These are phyloP conservation scores for Beauveria varroae DNA, from an alignment of 2,329 filamentous ascomycete genomes.

Conservation along the genomic window DNA sequence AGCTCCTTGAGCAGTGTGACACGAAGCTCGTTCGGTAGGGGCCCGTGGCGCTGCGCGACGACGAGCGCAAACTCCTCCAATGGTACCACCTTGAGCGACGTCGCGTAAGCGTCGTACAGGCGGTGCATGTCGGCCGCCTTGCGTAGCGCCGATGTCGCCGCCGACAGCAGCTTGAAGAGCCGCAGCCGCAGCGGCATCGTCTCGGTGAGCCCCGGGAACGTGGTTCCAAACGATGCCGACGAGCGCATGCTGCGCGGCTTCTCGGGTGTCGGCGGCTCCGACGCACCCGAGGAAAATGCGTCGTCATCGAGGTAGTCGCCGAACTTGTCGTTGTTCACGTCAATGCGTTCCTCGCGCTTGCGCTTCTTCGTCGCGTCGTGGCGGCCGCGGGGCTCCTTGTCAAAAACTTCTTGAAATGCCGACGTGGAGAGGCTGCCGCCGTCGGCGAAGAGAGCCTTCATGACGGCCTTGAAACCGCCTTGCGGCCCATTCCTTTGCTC, in stretches of 20 bases:
- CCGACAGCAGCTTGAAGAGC: slow-evolving; percentile 49
- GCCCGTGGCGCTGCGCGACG: slow-evolving; percentile 29
- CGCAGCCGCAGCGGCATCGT: slow-evolving; percentile 56
- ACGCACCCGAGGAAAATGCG: slow-evolving; percentile 38
- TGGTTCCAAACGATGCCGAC: slow-evolving; percentile 16
- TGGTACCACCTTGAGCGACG: slow-evolving; percentile 50
- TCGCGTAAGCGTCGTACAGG: slow-evolving; percentile 52
- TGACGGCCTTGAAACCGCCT: slow-evolving; percentile 43
- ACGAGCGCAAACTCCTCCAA: slow-evolving; percentile 51
- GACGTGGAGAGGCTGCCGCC: slow-evolving; percentile 45
- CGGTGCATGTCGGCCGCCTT: slow-evolving; percentile 36
- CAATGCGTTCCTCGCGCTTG: slow-evolving; percentile 39
- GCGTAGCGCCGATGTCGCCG: slow-evolving; percentile 39
- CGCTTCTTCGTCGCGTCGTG: slow-evolving; percentile 36
- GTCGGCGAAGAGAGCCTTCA: slow-evolving; percentile 61
- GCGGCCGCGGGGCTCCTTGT: slow-evolving; percentile 46
- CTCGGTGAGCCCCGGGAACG: slow-evolving; percentile 33
- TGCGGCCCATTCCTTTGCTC: slow-evolving; percentile 37
- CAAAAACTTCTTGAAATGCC: slow-evolving; percentile 60
- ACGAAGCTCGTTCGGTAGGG: slow-evolving; percentile 30
- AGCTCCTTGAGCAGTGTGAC: slow-evolving; percentile 39
- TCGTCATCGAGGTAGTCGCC: slow-evolving; percentile 56
- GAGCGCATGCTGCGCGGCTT: slow-evolving; percentile 24
- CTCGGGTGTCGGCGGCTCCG: slow-evolving; percentile 38
- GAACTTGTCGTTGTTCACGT: slow-evolving; percentile 52